Base-by-base conservation (phyloP, 139 green algal species). In the Trebouxia sp. region DNA sequence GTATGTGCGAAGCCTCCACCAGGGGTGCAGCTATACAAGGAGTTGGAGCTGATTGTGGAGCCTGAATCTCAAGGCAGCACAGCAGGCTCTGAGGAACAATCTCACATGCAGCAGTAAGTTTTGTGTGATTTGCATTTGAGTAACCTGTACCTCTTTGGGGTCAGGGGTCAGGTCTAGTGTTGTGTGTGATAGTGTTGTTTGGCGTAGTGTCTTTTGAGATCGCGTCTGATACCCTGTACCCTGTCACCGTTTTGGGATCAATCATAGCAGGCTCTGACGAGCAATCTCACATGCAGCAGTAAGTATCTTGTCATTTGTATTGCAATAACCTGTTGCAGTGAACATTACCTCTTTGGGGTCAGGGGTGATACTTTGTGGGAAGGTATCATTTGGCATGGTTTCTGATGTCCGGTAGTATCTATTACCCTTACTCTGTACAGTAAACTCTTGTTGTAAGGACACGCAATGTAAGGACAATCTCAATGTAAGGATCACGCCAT, bases 31-130 rank as follows among this genome's bases (percentile, higher is more conserved):
- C 48, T 91, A 62, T 94, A 89, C 28, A 80, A 84, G 11, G 92
- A 96, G 79, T 62, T 82, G 43, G 91, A 96, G 86, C 55, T 97
- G 56, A 53, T 94, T 5, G 92, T 96, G 6, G 93, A 96, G 82
- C 84, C 87, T 17, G 93, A 97, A 70, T 85, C 30, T 10, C 78
- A 70, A 41, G 62, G 62, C 62, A 72, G 62, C 35, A 45, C 28
- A 30, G 83, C 86, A 5, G 81, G 81, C 22, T 84, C 84, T 48
- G 85, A 88, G 30, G 85, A 82, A 22, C 83, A 80, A n/a, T 45
- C 65, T 6, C 80, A 81, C 41, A 69, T 88, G 70, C 65, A 85
- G 26, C 74, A 76, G 87, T 87, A 76, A 69, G 62, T 24, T n/a
- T 5, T n/a, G n/a, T n/a, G n/a, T n/a, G n/a, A 53, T 53, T 26